phyloP scores from a whole-genome alignment of 306 rosid genomes.

The Crotalaria pallida region DNA sequence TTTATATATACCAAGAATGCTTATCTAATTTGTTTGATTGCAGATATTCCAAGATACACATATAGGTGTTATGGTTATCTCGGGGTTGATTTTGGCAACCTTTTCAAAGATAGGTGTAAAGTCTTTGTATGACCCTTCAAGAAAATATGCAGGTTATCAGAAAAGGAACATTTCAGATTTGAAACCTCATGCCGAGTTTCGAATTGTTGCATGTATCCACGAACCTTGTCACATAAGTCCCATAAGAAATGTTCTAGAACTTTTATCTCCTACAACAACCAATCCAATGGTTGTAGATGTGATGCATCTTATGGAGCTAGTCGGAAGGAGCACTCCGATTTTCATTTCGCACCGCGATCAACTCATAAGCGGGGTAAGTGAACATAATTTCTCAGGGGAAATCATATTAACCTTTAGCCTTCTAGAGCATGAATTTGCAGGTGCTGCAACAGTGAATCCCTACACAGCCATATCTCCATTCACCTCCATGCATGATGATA shows the following conservation, averaged over 20 bases:
- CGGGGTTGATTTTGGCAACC: constrained; percentile 16
- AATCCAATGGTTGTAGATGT: constrained; percentile 22
- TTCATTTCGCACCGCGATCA: constrained; percentile 36
- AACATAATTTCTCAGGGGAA: constrained; percentile 20
- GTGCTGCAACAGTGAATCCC: neutral
- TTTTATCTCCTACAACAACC: constrained; percentile 12
- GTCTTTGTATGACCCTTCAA: constrained; percentile 36
- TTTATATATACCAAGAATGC: neutral
- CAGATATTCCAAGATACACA: neutral
- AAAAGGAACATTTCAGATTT: constrained; percentile 26
- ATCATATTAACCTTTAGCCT: constrained; percentile 29
- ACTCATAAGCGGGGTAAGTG: neutral
- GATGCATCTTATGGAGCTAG: constrained; percentile 33
- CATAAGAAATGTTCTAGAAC: constrained; percentile 18
- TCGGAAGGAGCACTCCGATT: constrained; percentile 36
- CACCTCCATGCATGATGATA: constrained; percentile 41
- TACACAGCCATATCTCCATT: constrained; percentile 39
- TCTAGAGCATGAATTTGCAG: constrained; percentile 12
- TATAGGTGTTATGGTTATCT: neutral
- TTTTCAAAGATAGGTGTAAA: constrained; percentile 24
- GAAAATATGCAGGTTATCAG: constrained; percentile 29
- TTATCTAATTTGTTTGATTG: too few species aligned
- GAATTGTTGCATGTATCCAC: constrained; percentile 30
- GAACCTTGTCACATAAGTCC: constrained; percentile 19
- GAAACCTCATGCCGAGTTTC: constrained; percentile 28